phyloP scores from a whole-genome alignment of 106 monocot species.

The Chionographis japonica region DNA sequence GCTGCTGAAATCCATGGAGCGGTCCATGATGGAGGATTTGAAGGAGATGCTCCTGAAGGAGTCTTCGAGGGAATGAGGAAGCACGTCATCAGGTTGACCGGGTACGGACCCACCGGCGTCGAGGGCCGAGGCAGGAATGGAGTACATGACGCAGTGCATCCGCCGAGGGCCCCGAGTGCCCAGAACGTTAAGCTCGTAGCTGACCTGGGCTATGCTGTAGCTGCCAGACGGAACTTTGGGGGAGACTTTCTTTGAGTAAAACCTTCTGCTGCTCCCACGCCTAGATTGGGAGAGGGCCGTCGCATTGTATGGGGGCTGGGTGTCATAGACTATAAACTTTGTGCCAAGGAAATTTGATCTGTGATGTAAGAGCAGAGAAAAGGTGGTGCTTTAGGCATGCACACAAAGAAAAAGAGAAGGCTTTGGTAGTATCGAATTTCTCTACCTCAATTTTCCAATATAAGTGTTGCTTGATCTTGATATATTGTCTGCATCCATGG shows the following conservation, averaged over 20 bases:
- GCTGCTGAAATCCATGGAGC: constrained; percentile 37
- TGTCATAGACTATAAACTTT: constrained; percentile 42
- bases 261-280: constrained; percentile 21
- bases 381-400: background rate
- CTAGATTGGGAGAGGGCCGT: constrained; percentile 21
- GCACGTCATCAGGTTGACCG: constrained; percentile 28
- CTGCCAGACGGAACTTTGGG: constrained; percentile 31
- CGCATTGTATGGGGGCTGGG: constrained; percentile 35
- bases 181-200: constrained; percentile 47
- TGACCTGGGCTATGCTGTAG: constrained; percentile 38
- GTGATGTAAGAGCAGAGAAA: background rate
- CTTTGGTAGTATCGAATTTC: background rate
- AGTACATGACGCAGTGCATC: constrained; percentile 51
- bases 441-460: constrained; percentile 63
- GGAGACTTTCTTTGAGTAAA: constrained; percentile 47
- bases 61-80: constrained; percentile 37
- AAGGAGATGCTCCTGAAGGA: constrained; percentile 39
- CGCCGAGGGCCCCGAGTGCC: constrained; percentile 41
- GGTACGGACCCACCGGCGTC: constrained; percentile 50
- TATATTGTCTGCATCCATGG: constrained; percentile 59
- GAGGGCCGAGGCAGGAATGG: constrained; percentile 40
- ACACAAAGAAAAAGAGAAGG: background rate
- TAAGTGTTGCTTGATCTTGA: constrained; percentile 57
- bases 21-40: constrained; percentile 29
- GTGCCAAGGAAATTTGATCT: constrained; percentile 73